Percentiles rank a stretch among this genome's conserved stretches.
Evolutionary conservation across 2,329 filamentous ascomycete species (phyloP).

Genomic region (Malbranchea cinnamomea): DNA sequence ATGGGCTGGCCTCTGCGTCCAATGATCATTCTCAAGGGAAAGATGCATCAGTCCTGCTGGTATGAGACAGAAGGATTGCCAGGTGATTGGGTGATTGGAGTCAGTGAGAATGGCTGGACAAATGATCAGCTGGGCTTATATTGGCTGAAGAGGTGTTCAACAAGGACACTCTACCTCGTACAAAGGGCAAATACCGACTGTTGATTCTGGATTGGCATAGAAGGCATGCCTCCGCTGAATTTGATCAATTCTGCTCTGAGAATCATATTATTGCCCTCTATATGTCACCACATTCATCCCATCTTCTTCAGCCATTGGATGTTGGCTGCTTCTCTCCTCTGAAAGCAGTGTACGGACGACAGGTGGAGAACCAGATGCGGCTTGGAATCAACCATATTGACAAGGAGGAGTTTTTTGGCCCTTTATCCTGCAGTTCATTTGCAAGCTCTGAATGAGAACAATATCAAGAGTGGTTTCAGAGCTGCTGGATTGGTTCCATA

Average conservation of each 20-base stretch:
- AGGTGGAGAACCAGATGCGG: constrained; percentile 1
- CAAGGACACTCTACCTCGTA: too few relatives aligned
- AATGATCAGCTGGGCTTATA: constrained; percentile 2
- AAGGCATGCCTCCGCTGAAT: constrained; percentile 3
- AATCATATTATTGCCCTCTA: constrained; percentile 5
- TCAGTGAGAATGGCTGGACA: constrained; percentile 4
- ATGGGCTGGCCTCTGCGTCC: background rate
- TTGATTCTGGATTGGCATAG: too few relatives aligned
- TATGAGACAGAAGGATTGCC: constrained; percentile 1
- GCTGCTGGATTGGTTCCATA: too few relatives aligned
- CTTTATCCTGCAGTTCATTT: too few relatives aligned
- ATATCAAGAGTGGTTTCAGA: too few relatives aligned
- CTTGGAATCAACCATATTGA: constrained; percentile 5
- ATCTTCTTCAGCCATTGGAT: constrained; percentile 4
- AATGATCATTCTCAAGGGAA: constrained; percentile 1
- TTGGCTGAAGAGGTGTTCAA: constrained; percentile 4
- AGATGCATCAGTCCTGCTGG: background rate
- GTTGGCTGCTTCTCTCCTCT: constrained; percentile 3
- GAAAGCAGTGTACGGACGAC: constrained; percentile 1
- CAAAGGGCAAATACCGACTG: too few relatives aligned
- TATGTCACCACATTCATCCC: constrained; percentile 4
- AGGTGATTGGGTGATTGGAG: background rate
- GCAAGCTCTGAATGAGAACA: too few relatives aligned
- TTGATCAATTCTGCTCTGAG: constrained; percentile 3
- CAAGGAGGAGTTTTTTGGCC: constrained; percentile 6